Evolutionary conservation across 306 rosid genomes (phyloP).

Genomic region (Castanea mollissima): DNA sequence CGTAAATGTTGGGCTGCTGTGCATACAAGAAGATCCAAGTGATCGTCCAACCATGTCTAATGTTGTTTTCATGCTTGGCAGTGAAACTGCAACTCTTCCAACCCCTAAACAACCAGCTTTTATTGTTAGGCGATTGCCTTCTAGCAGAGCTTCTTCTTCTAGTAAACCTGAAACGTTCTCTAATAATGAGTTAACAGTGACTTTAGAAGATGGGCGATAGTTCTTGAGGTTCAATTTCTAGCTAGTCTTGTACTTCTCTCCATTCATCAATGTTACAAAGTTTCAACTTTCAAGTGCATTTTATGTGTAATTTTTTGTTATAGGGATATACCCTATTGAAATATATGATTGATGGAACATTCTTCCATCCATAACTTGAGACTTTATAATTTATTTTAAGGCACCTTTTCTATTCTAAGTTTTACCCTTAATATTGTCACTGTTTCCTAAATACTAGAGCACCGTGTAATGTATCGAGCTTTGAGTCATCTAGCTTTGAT

Average conservation of each 20-base stretch:
- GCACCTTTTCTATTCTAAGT: neutral
- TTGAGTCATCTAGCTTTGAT: neutral
- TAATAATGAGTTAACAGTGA: conserved; percentile 66
- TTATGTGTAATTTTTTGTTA: neutral
- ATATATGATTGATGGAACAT: neutral
- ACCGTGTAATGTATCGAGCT: neutral
- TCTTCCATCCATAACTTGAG: neutral
- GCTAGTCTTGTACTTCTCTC: neutral
- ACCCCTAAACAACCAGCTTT: conserved; percentile 70
- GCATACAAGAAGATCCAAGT: conserved; percentile 70
- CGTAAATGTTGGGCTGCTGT: conserved; percentile 54
- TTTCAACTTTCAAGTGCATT: neutral
- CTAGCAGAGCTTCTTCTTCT: conserved; percentile 65
- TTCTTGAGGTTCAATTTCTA: neutral
- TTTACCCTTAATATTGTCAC: neutral
- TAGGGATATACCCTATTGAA: neutral
- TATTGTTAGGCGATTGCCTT: conserved; percentile 58
- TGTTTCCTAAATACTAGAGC: neutral
- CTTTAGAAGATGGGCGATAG: conserved; percentile 65
- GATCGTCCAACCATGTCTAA: conserved; percentile 70
- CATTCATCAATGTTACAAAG: neutral
- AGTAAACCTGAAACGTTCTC: conserved; percentile 66
- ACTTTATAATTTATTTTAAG: too few species aligned
- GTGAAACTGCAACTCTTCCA: conserved; percentile 58
- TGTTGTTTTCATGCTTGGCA: conserved; percentile 64